phyloP scores from a whole-genome alignment of 2,329 filamentous ascomycete species.

The Neonectria ditissima region DNA sequence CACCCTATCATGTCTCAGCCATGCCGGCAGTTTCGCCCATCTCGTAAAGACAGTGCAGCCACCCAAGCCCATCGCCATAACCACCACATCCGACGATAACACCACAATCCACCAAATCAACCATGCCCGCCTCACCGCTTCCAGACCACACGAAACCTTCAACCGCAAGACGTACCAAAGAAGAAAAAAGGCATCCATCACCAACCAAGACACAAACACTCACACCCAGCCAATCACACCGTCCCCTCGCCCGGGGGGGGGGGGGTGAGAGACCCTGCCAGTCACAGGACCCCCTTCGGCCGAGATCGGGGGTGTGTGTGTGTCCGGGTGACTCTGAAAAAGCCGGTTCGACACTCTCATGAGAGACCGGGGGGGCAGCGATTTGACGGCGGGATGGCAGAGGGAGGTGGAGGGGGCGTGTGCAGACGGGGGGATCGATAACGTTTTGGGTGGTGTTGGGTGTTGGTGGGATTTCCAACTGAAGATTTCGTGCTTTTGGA shows the following conservation, averaged over 20 bases:
- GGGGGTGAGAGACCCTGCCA: too few relatives aligned
- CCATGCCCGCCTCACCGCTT: not conserved
- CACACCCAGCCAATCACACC: not conserved
- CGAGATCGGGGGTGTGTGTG: not conserved
- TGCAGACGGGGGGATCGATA: constrained; percentile 9
- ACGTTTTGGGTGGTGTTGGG: not conserved
- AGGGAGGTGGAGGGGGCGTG: constrained; percentile 19
- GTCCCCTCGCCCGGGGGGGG: not conserved
- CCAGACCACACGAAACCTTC: not conserved
- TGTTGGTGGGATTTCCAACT: not conserved
- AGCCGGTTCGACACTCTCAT: too few relatives aligned
- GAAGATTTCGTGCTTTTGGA: not conserved
- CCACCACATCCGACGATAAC: not conserved
- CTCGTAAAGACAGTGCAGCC: constrained; percentile 1
- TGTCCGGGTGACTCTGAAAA: not conserved
- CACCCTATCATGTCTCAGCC: constrained; percentile 1
- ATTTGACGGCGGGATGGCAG: too few relatives aligned
- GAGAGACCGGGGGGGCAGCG: too few relatives aligned
- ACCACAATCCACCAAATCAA: not conserved
- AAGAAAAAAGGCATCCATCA: not conserved
- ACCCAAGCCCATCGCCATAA: not conserved
- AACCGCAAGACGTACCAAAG: not conserved
- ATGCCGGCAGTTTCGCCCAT: not conserved
- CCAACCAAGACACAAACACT: not conserved
- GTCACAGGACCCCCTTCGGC: not conserved